phyloP scores from a whole-genome alignment of 75 land plant species.

The Picea glauca region DNA sequence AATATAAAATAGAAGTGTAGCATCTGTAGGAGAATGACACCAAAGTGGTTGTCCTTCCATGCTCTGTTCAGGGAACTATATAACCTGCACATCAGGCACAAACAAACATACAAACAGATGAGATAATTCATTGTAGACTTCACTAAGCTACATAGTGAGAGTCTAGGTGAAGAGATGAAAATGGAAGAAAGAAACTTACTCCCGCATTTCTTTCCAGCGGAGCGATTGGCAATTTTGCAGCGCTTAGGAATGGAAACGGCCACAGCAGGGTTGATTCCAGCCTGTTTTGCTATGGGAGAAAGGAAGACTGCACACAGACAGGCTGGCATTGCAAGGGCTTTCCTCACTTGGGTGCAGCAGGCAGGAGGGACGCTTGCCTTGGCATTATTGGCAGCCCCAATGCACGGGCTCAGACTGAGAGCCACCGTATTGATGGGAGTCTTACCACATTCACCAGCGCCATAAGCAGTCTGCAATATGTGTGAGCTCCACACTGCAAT shows the following conservation, averaged over 20 bases:
- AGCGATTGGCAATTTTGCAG: slow-evolving; percentile 35
- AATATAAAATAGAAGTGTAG: too few relatives aligned
- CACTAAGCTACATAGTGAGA: background rate
- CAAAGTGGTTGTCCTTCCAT: too few relatives aligned
- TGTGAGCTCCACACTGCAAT: background rate
- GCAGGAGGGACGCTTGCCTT: slow-evolving; percentile 16
- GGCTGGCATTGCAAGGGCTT: slow-evolving; percentile 1
- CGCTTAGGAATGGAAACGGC: slow-evolving; percentile 41
- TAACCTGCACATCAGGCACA: background rate
- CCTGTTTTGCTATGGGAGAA: slow-evolving; percentile 34
- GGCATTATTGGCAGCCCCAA: background rate
- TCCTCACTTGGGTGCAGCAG: slow-evolving; percentile 28
- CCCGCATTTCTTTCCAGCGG: slow-evolving; percentile 42
- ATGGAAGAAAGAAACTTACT: slow-evolving; percentile 16
- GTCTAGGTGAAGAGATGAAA: background rate
- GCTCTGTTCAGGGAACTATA: background rate
- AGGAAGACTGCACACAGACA: slow-evolving; percentile 35
- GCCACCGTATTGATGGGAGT: background rate
- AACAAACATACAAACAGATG: background rate
- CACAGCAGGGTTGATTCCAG: slow-evolving; percentile 36
- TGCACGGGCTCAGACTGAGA: background rate
- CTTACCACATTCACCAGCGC: background rate
- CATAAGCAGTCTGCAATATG: background rate
- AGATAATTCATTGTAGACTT: too few relatives aligned
- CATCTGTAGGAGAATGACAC: too few relatives aligned